Conservation (phyloP, 108 stramenopile genomes). For the Stephanodiscus minutulus region DNA sequence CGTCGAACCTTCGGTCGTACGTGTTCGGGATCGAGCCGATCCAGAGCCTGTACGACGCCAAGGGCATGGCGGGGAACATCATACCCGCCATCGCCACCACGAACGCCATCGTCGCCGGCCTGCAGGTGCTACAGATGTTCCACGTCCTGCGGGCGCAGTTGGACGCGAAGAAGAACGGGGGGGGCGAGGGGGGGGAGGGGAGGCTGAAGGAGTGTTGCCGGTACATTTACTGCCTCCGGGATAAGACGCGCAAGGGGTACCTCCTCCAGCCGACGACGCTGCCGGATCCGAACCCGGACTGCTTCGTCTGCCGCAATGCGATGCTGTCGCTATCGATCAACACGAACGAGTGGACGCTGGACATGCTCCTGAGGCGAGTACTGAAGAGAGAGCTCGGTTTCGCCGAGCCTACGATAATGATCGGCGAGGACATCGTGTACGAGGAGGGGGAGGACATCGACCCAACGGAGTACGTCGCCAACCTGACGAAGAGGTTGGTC, state of each 20-base stretch:
- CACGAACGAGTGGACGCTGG: constrained; percentile 76
- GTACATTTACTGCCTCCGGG: constrained; percentile 78
- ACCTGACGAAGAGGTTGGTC: constrained; percentile 59
- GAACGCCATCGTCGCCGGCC: constrained; percentile 97
- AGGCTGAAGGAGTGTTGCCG: constrained; percentile 58
- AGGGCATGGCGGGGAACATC: constrained; percentile 99
- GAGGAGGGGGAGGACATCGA: constrained; percentile 88
- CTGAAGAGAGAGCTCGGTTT: constrained; percentile 86
- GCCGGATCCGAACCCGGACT: constrained; percentile 79
- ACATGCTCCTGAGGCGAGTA: constrained; percentile 59
- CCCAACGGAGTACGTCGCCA: constrained; percentile 53
- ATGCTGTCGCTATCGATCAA: constrained; percentile 67
- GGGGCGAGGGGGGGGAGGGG: constrained; percentile 17
- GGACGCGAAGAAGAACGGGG: constrained; percentile 9
- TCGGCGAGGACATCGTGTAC: constrained; percentile 59
- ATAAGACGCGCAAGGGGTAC: constrained; percentile 76
- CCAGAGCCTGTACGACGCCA: constrained; percentile 87
- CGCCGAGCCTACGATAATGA: constrained; percentile 75
- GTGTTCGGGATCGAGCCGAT: constrained; percentile 90
- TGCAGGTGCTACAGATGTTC: constrained; percentile 83
- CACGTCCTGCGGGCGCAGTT: constrained; percentile 66
- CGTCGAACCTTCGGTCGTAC: constrained; percentile 88
- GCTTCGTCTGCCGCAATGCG: constrained; percentile 94
- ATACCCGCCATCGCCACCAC: constrained; percentile 99
- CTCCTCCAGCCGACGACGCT: constrained; percentile 76